phyloP scores from a whole-genome alignment of 2,329 filamentous ascomycete species.

The Thielaviopsis euricoi region DNA sequence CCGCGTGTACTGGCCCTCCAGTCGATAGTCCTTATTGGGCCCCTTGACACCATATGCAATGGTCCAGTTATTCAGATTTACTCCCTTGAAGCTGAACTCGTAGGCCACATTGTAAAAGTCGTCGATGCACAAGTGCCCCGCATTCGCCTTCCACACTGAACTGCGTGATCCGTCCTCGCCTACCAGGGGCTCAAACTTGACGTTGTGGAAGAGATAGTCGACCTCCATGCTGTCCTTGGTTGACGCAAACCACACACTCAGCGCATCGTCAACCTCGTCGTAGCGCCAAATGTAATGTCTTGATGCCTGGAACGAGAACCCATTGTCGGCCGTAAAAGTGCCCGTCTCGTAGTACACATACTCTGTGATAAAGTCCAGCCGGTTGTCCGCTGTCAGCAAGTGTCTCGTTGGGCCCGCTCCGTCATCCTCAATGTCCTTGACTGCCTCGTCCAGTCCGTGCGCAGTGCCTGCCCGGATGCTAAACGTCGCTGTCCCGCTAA shows the following conservation, averaged over 20 bases:
- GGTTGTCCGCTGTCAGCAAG: slow-evolving; percentile 1
- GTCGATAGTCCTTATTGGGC: slow-evolving; percentile 57
- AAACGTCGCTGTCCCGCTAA: slow-evolving; percentile 49
- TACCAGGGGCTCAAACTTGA: slow-evolving; percentile 39
- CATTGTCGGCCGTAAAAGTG: slow-evolving; percentile 40
- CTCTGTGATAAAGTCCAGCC: slow-evolving; percentile 27
- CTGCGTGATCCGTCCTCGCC: slow-evolving; percentile 12
- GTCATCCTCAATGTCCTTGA: neutral
- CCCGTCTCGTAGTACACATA: slow-evolving; percentile 57
- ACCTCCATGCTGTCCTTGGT: slow-evolving; percentile 42
- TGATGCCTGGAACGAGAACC: slow-evolving; percentile 41
- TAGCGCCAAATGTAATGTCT: slow-evolving; percentile 61
- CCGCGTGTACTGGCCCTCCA: slow-evolving; percentile 35
- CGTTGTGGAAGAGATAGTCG: slow-evolving; percentile 59
- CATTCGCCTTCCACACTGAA: slow-evolving; percentile 40
- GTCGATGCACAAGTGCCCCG: slow-evolving; percentile 52
- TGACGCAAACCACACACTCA: slow-evolving; percentile 61
- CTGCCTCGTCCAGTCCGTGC: neutral
- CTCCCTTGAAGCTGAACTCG: slow-evolving; percentile 44
- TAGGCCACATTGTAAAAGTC: slow-evolving; percentile 59
- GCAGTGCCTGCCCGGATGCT: slow-evolving; percentile 23
- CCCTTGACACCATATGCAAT: slow-evolving; percentile 51
- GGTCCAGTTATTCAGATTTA: slow-evolving; percentile 40
- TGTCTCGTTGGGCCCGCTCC: neutral
- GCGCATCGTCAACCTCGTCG: slow-evolving; percentile 36